phyloP scores from a whole-genome alignment of 768 basidiomycete genomes.

The Sarcodon aspratus region DNA sequence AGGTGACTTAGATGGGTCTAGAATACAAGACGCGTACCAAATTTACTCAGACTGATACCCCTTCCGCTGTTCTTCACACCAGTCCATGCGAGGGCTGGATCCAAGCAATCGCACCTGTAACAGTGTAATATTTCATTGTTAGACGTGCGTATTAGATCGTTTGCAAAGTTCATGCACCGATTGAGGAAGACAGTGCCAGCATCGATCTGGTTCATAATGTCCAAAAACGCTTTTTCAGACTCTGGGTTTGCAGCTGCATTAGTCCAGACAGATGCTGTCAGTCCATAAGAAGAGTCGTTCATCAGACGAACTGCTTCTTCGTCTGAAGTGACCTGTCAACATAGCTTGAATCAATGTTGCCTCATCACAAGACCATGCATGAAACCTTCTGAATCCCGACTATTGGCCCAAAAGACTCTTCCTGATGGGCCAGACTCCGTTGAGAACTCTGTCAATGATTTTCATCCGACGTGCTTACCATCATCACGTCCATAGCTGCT shows the following conservation, averaged over 20 bases:
- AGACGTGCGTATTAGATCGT: neutral
- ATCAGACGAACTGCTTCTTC: constrained; percentile 84
- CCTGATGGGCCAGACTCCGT: constrained; percentile 23
- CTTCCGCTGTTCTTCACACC: constrained; percentile 91
- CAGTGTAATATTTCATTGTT: neutral
- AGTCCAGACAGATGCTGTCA: constrained; percentile 95
- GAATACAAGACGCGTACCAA: constrained; percentile 43
- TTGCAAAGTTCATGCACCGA: constrained; percentile 23
- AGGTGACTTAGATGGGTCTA: neutral
- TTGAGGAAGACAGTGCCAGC: constrained; percentile 94
- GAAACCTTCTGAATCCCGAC: constrained; percentile 85
- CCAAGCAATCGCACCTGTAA: constrained; percentile 72
- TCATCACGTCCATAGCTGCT: constrained; percentile 89
- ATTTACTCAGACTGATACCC: constrained; percentile 83
- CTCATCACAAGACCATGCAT: neutral
- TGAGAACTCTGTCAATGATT: neutral
- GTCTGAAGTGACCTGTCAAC: constrained; percentile 59
- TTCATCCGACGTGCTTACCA: constrained; percentile 26
- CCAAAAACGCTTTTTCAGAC: constrained; percentile 61
- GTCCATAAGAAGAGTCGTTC: constrained; percentile 93
- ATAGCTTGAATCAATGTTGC: neutral
- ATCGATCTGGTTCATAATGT: constrained; percentile 60
- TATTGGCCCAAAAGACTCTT: constrained; percentile 90
- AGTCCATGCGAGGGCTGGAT: constrained; percentile 91
- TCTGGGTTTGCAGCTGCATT: constrained; percentile 43